Evolutionary conservation across 768 basidiomycete genomes (phyloP).

Genomic region (Rhizopogon vinicolor): DNA sequence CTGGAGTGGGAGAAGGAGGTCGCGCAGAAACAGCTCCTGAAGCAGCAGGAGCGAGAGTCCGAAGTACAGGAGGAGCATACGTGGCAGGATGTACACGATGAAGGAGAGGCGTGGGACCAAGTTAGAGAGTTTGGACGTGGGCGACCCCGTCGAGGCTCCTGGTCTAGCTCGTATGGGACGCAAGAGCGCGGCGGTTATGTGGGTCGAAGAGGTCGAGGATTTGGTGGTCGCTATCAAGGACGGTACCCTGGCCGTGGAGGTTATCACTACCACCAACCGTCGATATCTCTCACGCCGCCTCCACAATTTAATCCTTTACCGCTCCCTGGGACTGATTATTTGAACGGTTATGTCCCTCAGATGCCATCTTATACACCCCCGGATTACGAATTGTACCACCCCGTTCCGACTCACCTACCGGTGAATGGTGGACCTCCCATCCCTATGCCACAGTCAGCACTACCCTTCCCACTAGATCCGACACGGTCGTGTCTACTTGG

Average conservation of each 20-base stretch:
- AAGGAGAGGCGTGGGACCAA: slow-evolving; percentile 18
- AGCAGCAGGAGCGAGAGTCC: slow-evolving; percentile 12
- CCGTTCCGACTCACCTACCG: slow-evolving; percentile 15
- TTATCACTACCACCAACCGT: slow-evolving; percentile 30
- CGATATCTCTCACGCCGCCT: slow-evolving; percentile 27
- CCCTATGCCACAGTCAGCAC: slow-evolving; percentile 40
- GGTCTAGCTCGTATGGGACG: slow-evolving; percentile 14
- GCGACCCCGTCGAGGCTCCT: slow-evolving; percentile 31
- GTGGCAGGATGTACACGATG: slow-evolving; percentile 23
- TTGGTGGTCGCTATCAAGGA: slow-evolving; percentile 33
- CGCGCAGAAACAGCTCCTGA: slow-evolving; percentile 8
- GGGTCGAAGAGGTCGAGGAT: slow-evolving; percentile 31
- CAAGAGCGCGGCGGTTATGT: slow-evolving; percentile 28
- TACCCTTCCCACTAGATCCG: slow-evolving; percentile 59
- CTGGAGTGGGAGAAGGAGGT: slow-evolving; percentile 10
- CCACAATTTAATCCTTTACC: slow-evolving; percentile 28
- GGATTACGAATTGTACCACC: slow-evolving; percentile 25
- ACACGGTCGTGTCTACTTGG: slow-evolving; percentile 67
- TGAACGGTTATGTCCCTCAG: slow-evolving; percentile 23
- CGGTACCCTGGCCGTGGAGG: slow-evolving; percentile 29
- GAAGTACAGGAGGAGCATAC: slow-evolving; percentile 6
- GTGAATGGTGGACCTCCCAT: slow-evolving; percentile 24
- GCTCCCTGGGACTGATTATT: slow-evolving; percentile 16
- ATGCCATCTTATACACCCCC: slow-evolving; percentile 24
- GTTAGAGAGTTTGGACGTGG: slow-evolving; percentile 11